phyloP scores from a whole-genome alignment of 2,329 filamentous ascomycete genomes.

The Sporothrix protearum region DNA sequence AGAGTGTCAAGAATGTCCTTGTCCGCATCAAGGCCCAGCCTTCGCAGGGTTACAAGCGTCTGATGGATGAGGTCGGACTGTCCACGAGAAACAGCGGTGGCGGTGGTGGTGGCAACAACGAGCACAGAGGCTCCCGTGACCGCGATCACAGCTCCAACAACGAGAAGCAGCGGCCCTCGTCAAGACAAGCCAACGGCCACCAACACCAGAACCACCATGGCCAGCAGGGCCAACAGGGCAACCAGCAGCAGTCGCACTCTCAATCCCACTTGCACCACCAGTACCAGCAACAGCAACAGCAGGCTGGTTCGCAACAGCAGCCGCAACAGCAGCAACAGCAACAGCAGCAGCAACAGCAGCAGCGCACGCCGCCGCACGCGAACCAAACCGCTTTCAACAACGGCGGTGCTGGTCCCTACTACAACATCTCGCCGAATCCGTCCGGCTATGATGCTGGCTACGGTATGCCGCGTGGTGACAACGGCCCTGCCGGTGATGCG shows the following conservation, averaged over 20 bases:
- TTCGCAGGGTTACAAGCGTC: slow-evolving; percentile 91
- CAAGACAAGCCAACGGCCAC: slow-evolving; percentile 51
- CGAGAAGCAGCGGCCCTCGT: slow-evolving; percentile 54
- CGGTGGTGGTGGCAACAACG: slow-evolving; percentile 36
- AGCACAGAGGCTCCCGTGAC: slow-evolving; percentile 40
- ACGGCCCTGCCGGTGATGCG: slow-evolving; percentile 40
- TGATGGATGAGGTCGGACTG: slow-evolving; percentile 97
- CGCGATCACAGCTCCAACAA: slow-evolving; percentile 46
- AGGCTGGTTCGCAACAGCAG: slow-evolving; percentile 31
- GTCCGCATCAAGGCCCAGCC: slow-evolving; percentile 88
- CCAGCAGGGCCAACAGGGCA: slow-evolving; percentile 35
- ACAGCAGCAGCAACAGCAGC: slow-evolving; percentile 38
- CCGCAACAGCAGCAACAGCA: slow-evolving; percentile 40
- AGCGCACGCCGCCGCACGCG: slow-evolving; percentile 29
- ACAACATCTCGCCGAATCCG: slow-evolving; percentile 47
- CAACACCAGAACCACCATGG: slow-evolving; percentile 40
- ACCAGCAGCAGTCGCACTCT: slow-evolving; percentile 26
- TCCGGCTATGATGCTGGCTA: slow-evolving; percentile 52
- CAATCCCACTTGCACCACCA: slow-evolving; percentile 30
- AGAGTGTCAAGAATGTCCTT: slow-evolving; percentile 87
- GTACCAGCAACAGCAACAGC: slow-evolving; percentile 28
- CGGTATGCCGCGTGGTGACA: slow-evolving; percentile 51
- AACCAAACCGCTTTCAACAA: slow-evolving; percentile 23
- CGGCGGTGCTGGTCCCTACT: slow-evolving; percentile 46
- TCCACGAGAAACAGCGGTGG: slow-evolving; percentile 55